Conservation (phyloP, 176 grass and related monocot genomes). For the Canna indica region DNA sequence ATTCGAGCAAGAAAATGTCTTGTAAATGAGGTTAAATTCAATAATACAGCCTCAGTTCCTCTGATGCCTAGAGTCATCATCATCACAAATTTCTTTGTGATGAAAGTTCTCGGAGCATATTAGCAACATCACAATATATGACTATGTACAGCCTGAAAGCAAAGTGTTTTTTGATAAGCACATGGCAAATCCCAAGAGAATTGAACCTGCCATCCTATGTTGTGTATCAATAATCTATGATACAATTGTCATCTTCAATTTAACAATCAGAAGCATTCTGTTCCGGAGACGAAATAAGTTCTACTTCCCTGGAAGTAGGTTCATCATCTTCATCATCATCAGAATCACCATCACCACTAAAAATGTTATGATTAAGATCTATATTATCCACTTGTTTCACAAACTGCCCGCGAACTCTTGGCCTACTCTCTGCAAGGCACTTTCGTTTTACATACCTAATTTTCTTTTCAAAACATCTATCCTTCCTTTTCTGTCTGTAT, state of each 20-base stretch:
- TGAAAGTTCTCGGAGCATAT: no score
- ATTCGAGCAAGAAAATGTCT: no score
- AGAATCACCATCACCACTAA: slow-evolving; percentile 57
- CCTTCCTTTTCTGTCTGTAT: slow-evolving; percentile 86
- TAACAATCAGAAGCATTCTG: slow-evolving; percentile 21
- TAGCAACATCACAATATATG: background rate
- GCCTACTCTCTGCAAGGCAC: slow-evolving; percentile 77
- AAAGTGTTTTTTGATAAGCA: no score
- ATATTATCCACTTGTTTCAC: slow-evolving; percentile 51
- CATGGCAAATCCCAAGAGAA: no score
- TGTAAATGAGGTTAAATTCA: no score
- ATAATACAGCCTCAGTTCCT: no score
- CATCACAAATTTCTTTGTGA: no score
- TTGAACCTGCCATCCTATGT: background rate
- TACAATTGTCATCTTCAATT: slow-evolving; percentile 1
- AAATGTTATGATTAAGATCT: slow-evolving; percentile 28
- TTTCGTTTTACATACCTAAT: slow-evolving; percentile 86
- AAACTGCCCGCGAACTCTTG: slow-evolving; percentile 80
- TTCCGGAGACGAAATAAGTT: slow-evolving; percentile 54
- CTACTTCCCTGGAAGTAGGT: slow-evolving; percentile 51
- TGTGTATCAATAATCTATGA: background rate
- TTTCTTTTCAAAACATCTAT: slow-evolving; percentile 92
- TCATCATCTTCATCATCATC: slow-evolving; percentile 64
- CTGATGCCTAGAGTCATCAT: no score
- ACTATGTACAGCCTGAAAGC: slow-evolving; percentile 1